phyloP scores from a whole-genome alignment of 2,329 filamentous ascomycete genomes.

The Sporothrix dimorphospora region DNA sequence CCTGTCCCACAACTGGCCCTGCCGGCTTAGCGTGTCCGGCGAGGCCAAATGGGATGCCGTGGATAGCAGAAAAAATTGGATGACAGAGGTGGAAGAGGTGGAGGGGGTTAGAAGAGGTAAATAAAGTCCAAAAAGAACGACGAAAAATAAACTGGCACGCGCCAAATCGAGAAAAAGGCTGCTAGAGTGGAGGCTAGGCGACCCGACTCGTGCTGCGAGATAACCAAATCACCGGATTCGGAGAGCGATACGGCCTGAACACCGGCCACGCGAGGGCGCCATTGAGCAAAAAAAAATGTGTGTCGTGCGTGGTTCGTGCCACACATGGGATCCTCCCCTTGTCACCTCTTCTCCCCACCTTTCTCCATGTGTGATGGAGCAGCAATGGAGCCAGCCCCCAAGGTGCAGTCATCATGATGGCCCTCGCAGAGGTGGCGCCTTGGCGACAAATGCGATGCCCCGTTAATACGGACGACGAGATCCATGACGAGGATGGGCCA shows the following conservation, averaged over 20 bases:
- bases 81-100: neutral
- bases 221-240: neutral
- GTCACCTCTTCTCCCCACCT: neutral
- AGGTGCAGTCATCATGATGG: neutral
- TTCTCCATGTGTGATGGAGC: conserved; percentile 6
- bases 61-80: neutral
- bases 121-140: neutral
- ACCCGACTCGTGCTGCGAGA: neutral
- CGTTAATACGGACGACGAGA: conserved; percentile 15
- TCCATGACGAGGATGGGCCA: neutral
- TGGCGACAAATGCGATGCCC: neutral
- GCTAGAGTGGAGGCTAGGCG: neutral
- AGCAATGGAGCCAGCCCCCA: neutral
- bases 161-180: neutral
- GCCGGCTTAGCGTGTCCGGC: neutral
- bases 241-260: neutral
- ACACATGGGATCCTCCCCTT: neutral
- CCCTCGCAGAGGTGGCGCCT: neutral
- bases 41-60: neutral
- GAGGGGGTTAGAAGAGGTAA: neutral
- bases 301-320: neutral
- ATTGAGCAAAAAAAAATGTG: neutral
- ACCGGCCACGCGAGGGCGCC: neutral
- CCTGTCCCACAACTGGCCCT: neutral
- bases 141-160: neutral